Evolutionary conservation across 148 eudicot species (phyloP).

Genomic region (Selenicereus undatus): DNA sequence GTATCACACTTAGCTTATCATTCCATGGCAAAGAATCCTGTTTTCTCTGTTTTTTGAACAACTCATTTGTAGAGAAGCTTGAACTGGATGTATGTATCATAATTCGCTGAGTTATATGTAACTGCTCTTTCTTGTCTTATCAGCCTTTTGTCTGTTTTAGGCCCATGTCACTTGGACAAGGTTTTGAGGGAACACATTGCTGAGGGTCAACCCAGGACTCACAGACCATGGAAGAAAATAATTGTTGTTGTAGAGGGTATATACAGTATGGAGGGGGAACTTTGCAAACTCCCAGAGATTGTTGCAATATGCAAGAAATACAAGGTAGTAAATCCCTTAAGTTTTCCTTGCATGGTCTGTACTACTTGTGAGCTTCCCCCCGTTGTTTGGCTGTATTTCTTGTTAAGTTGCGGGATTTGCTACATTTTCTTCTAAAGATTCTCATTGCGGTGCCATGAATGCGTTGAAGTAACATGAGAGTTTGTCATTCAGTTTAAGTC

Average conservation of each 20-base stretch:
- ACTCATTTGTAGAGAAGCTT: too few species aligned
- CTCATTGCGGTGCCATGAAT: not conserved
- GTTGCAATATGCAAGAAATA: slow-evolving; percentile 93
- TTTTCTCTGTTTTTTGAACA: too few species aligned
- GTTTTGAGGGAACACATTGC: slow-evolving; percentile 93
- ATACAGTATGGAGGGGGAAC: slow-evolving; percentile 99
- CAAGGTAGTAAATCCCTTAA: slow-evolving; percentile 46
- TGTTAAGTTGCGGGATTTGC: not conserved
- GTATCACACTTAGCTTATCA: not conserved
- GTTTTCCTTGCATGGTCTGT: not conserved
- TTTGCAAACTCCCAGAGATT: slow-evolving; percentile 96
- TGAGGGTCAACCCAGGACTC: slow-evolving; percentile 93
- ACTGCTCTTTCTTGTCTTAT: slow-evolving; percentile 5
- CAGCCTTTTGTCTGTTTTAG: slow-evolving; percentile 31
- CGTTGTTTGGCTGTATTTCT: not conserved
- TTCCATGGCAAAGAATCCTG: too few species aligned
- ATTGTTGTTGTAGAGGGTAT: slow-evolving; percentile 95
- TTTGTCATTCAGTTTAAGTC: not conserved
- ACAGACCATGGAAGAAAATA: slow-evolving; percentile 98
- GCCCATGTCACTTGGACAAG: slow-evolving; percentile 80
- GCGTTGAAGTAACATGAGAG: not conserved
- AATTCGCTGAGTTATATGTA: not conserved
- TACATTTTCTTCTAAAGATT: not conserved
- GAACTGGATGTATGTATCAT: too few species aligned
- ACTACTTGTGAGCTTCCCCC: not conserved